phyloP scores from a whole-genome alignment of 495 filamentous ascomycete genomes.

The Choiromyces venosus region DNA sequence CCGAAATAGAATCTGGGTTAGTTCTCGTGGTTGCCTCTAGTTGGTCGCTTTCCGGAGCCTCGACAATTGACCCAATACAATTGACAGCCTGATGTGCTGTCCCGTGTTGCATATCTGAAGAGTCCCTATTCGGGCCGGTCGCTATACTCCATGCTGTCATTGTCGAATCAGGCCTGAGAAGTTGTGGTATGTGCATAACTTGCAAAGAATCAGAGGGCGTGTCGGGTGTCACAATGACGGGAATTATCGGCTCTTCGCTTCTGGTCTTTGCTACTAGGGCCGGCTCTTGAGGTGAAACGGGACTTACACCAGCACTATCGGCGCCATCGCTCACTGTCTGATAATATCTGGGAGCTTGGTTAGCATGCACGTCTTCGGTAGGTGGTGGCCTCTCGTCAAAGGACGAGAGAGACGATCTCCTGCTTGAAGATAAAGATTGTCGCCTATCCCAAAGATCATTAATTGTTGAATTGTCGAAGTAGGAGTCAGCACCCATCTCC shows the following conservation, averaged over 20 bases:
- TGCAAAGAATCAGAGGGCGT: slow-evolving; percentile 25
- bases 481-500: slow-evolving; percentile 11
- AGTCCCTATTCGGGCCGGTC: slow-evolving; percentile 24
- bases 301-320: slow-evolving; percentile 28
- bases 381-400: slow-evolving; percentile 27
- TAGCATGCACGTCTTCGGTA: slow-evolving; percentile 30
- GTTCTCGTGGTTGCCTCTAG: slow-evolving; percentile 33
- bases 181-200: slow-evolving; percentile 30
- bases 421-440: slow-evolving; percentile 24
- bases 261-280: slow-evolving; percentile 26
- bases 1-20: slow-evolving; percentile 33
- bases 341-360: slow-evolving; percentile 12
- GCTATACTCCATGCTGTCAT: slow-evolving; percentile 32
- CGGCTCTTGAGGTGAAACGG: slow-evolving; percentile 29
- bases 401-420: slow-evolving; percentile 31
- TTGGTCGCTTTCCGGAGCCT: slow-evolving; percentile 33
- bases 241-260: slow-evolving; percentile 28
- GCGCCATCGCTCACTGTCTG: slow-evolving; percentile 22
- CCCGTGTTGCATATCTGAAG: slow-evolving; percentile 20
- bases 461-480: slow-evolving; percentile 16
- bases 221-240: slow-evolving; percentile 37
- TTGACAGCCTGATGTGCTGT: slow-evolving; percentile 29
- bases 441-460: slow-evolving; percentile 24
- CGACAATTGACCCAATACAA: slow-evolving; percentile 32
- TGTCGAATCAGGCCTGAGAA: slow-evolving; percentile 33